Evolutionary conservation across 805 yeast genomes (phyloP).

Genomic region (Maudiozyma serrabonitensis): DNA sequence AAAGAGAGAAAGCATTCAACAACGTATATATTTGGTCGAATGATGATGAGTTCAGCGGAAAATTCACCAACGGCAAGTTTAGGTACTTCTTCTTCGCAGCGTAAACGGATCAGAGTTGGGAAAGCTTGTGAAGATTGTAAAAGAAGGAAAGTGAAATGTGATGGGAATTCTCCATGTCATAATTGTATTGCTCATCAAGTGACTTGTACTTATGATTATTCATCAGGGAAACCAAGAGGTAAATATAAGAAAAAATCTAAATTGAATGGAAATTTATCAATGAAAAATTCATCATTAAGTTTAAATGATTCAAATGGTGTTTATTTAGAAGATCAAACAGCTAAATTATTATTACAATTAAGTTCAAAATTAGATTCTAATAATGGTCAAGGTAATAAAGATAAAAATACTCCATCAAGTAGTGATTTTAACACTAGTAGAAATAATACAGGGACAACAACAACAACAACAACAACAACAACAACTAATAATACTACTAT

Average conservation of each 20-base stretch:
- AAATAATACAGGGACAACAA: no score
- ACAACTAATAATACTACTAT: no score
- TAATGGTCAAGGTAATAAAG: not conserved
- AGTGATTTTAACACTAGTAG: no score
- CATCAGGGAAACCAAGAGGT: not conserved
- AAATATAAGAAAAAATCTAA: conserved; percentile 1
- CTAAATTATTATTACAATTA: conserved; percentile 2
- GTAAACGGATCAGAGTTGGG: conserved; percentile 9
- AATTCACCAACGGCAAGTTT: no score
- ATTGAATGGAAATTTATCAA: not conserved
- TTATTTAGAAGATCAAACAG: conserved; percentile 3
- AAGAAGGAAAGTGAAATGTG: conserved; percentile 20
- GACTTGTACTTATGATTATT: conserved; percentile 10
- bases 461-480: no score
- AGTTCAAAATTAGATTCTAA: not conserved
- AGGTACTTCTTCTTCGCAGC: no score
- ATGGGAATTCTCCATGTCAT: conserved; percentile 16
- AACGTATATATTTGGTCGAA: no score
- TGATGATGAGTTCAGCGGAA: no score
- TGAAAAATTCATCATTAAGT: no score
- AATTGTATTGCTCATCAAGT: conserved; percentile 11
- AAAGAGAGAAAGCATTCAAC: no score
- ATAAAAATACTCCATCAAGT: not conserved
- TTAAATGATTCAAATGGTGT: not conserved
- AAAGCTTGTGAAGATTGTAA: conserved; percentile 20